These are phyloP conservation scores for Hypoxylon sp. DNA, from an alignment of 2,329 filamentous ascomycete species.

Conservation along the genomic window DNA sequence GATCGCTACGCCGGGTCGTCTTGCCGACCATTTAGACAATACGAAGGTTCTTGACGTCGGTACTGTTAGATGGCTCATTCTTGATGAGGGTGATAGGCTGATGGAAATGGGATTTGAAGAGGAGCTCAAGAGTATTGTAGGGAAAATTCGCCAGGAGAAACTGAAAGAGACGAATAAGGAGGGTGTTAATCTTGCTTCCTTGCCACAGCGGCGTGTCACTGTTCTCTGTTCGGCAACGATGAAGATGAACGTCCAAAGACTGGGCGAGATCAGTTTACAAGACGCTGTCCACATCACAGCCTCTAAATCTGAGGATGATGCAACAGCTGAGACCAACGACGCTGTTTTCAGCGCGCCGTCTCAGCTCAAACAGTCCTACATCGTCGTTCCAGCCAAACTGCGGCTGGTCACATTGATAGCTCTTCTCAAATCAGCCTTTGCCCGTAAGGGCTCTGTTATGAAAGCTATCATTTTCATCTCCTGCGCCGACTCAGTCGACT, in stretches of 20 bases:
- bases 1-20: constrained; percentile 90
- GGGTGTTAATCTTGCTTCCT: constrained; percentile 68
- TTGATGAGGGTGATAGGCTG: constrained; percentile 96
- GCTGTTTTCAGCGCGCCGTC: constrained; percentile 83
- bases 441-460: constrained; percentile 90
- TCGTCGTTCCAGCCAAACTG: constrained; percentile 88
- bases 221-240: constrained; percentile 96
- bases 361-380: constrained; percentile 93
- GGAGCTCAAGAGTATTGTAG: constrained; percentile 88
- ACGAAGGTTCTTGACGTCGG: constrained; percentile 90
- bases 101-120: constrained; percentile 99
- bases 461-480: constrained; percentile 98
- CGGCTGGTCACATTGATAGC: constrained; percentile 89
- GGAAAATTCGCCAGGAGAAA: constrained; percentile 77
- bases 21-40: constrained; percentile 92
- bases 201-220: constrained; percentile 84
- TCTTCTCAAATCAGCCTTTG: constrained; percentile 87
- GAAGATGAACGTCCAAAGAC: constrained; percentile 95
- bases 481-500: constrained; percentile 96
- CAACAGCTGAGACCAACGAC: constrained; percentile 62
- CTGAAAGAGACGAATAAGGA: constrained; percentile 71
- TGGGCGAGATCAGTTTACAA: constrained; percentile 95
- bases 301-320: constrained; percentile 63
- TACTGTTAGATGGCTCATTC: constrained; percentile 90
- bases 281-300: constrained; percentile 90